Evolutionary conservation across 768 basidiomycete species (phyloP).

Genomic region (Tubosaeta sp.): DNA sequence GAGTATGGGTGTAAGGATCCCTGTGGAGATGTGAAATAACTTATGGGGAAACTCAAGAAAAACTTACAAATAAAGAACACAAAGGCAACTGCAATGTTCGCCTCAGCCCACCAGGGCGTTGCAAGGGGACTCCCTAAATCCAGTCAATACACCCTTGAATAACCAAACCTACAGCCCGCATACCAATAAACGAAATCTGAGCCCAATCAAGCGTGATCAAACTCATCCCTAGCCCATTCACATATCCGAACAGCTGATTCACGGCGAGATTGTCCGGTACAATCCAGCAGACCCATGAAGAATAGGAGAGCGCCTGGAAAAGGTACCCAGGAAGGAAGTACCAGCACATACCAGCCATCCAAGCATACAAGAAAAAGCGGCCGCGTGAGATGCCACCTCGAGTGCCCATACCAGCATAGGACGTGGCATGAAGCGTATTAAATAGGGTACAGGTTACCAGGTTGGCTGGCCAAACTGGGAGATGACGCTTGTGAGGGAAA

Average conservation of each 20-base stretch:
- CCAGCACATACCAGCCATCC: conserved; percentile 32
- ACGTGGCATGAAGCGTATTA: conserved; percentile 66
- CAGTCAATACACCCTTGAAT: neutral
- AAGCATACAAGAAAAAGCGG: conserved; percentile 47
- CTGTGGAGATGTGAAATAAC: conserved; percentile 40
- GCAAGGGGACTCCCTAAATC: conserved; percentile 49
- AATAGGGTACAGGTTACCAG: conserved; percentile 68
- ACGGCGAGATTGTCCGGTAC: conserved; percentile 63
- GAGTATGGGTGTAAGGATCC: conserved; percentile 57
- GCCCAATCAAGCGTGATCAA: conserved; percentile 81
- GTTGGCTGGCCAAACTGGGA: conserved; percentile 67
- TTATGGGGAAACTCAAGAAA: conserved; percentile 38
- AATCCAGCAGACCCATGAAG: conserved; percentile 64
- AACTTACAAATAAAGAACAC: conserved; percentile 61
- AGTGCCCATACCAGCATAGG: conserved; percentile 40
- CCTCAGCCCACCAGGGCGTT: conserved; percentile 81
- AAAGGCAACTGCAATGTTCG: conserved; percentile 61
- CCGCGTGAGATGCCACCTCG: conserved; percentile 49
- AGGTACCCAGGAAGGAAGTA: conserved; percentile 73
- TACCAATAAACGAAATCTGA: conserved; percentile 44
- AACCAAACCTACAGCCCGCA: neutral
- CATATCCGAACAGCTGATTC: conserved; percentile 73
- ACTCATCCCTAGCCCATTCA: conserved; percentile 59
- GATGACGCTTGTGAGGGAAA: neutral
- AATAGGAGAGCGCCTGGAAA: conserved; percentile 61